A percentile compares a stretch with the other conserved stretches of the same genome.
Conservation (phyloP, 257 asterid species). For the Solanum sejunctum region DNA sequence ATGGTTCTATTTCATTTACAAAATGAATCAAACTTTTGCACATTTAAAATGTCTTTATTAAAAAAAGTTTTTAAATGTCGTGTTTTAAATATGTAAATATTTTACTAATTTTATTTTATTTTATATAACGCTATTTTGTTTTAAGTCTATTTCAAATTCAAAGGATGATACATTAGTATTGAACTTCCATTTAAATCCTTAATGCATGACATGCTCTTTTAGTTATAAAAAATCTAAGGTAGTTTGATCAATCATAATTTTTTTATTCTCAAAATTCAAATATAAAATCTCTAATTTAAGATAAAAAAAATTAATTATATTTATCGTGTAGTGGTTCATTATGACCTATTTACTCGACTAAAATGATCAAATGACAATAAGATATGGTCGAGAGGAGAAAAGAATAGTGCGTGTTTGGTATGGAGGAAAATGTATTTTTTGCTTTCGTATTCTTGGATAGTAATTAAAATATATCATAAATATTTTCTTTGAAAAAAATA, state of each 20-base stretch:
- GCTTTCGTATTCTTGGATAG: no score
- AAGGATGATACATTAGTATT: not conserved
- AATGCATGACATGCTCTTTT: not conserved
- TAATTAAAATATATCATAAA: no score
- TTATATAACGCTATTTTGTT: not conserved
- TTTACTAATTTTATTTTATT: not conserved
- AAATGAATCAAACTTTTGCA: not conserved
- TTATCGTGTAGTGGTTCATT: not conserved
- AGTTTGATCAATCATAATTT: not conserved
- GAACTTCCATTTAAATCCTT: not conserved
- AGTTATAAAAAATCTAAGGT: not conserved
- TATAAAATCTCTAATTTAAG: not conserved
- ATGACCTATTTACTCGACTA: not conserved
- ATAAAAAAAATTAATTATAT: not conserved
- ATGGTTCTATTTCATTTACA: not conserved
- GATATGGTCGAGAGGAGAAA: not conserved
- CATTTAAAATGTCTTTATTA: not conserved
- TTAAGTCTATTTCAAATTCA: not conserved
- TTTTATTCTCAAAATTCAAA: not conserved
- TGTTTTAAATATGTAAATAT: not conserved
- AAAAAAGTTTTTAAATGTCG: not conserved
- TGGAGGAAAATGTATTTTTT: not conserved
- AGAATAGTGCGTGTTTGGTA: not conserved
- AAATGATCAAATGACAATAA: not conserved
- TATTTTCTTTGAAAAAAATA: no score